Evolutionary conservation across 208 protist species (phyloP).

Genomic region (Crithidia fasciculata): DNA sequence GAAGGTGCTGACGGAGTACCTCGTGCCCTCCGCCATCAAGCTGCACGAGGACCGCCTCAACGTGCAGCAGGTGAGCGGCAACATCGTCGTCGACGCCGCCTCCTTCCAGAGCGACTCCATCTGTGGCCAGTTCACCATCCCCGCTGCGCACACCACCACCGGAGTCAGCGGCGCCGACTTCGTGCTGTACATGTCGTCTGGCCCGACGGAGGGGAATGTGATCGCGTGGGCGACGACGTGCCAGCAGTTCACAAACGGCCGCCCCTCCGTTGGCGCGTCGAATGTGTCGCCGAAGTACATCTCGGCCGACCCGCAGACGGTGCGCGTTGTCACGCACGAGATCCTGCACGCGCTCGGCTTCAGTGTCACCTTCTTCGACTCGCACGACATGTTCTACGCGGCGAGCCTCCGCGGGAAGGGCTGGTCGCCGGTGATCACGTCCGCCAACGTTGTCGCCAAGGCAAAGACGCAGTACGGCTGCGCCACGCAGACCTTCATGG

Average conservation of each 20-base stretch:
- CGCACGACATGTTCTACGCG: not conserved
- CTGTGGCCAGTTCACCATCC: no score
- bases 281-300: slow-evolving; percentile 50
- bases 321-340: no score
- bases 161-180: no score
- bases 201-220: slow-evolving; percentile 11
- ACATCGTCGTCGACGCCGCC: no score
- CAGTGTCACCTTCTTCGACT: not conserved
- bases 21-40: not conserved
- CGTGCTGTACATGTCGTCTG: no score
- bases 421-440: slow-evolving; percentile 21
- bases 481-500: no score
- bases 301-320: no score
- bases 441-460: slow-evolving; percentile 32
- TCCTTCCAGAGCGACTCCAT: no score
- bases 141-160: no score
- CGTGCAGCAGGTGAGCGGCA: no score
- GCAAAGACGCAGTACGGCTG: slow-evolving; percentile 44
- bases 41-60: no score
- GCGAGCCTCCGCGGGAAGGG: slow-evolving; percentile 39
- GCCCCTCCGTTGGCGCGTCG: slow-evolving; percentile 40
- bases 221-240: slow-evolving; percentile 56
- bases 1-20: not conserved
- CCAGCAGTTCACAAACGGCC: slow-evolving; percentile 10
- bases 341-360: slow-evolving; percentile 31